Conservation (phyloP, 1,139 yeast species). For the Yamadazyma membranifaciens region DNA sequence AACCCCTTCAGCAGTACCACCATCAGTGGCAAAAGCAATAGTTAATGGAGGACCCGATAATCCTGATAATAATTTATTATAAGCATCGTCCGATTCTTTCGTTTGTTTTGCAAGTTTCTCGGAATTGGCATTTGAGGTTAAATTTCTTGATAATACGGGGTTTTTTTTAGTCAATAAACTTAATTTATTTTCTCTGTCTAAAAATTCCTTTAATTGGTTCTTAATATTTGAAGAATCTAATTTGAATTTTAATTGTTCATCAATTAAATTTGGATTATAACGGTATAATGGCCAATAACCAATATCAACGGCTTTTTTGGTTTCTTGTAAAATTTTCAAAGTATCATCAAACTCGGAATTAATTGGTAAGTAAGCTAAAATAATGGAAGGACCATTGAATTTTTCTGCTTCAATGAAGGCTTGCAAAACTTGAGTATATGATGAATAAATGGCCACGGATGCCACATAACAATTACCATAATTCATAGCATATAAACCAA, state of each 20-base stretch:
- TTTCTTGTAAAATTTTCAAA: constrained; percentile 74
- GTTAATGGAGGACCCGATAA: constrained; percentile 92
- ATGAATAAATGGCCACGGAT: constrained; percentile 89
- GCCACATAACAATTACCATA: constrained; percentile 91
- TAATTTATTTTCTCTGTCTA: constrained; percentile 87
- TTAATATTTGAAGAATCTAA: constrained; percentile 83
- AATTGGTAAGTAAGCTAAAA: constrained; percentile 87
- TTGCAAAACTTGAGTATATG: constrained; percentile 89
- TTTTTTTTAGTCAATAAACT: constrained; percentile 68
- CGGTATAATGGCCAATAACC: constrained; percentile 97
- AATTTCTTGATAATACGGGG: constrained; percentile 77
- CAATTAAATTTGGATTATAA: constrained; percentile 61
- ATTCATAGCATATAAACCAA: constrained; percentile 94
- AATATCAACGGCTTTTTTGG: constrained; percentile 85
- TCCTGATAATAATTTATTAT: constrained; percentile 74
- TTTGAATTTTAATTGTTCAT: constrained; percentile 57
- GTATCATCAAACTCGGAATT: constrained; percentile 65
- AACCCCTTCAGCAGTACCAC: constrained; percentile 85
- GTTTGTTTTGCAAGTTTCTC: constrained; percentile 61
- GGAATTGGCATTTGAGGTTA: constrained; percentile 59
- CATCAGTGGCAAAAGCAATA: constrained; percentile 90
- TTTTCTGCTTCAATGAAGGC: constrained; percentile 87
- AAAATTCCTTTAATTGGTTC: constrained; percentile 71
- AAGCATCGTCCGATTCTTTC: constrained; percentile 74
- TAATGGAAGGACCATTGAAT: constrained; percentile 86